Base-by-base conservation (phyloP, 2,329 filamentous ascomycete species). In the Trichophaea hybrida region DNA sequence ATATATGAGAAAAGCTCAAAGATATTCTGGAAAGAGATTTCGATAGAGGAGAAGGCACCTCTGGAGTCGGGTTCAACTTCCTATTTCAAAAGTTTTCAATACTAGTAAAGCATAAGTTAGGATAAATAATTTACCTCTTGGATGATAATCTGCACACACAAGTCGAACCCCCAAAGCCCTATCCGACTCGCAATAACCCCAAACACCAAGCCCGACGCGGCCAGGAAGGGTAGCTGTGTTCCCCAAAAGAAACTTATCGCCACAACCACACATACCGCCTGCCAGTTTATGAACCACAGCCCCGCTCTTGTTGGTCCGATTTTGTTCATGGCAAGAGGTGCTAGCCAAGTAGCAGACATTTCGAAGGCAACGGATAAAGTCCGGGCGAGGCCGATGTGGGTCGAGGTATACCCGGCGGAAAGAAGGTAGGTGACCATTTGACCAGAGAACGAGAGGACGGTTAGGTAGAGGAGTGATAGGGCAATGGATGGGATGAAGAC, bases 201-300 rank as follows among this genome's bases (percentile, higher is more conserved):
- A 0, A 70, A 70, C 1, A 78, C 75, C 1, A 84, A 72, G 0
- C 75, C 74, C 0, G 72, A 70, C 0, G 78, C 77, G 0, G 77
- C 73, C 1, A 75, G 7, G 49, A 75, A 4, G 15, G 48, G 63
- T 12, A 62, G 64, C 6, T 67, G 65, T 35, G 63, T 65, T 2
- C 67, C 68, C 55, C 74, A 74, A 65, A 79, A 79, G 15, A 74
- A 69, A 1, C 68, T 65, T 2, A 76, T 70, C 0, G 75, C 78
- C 0, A 69, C 73, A 1, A 73, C 73, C 4, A 83, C 72, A 65
- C 77, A 81, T 2, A 74, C 59, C n/a, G 84, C 73, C 68, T 88
- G 84, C 79, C 82, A 86, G 58, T 78, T 82, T 7, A 84, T 69
- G 63, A 80, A 81, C 86, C 86, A 89, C 2, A 88, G 74, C 0